These are phyloP conservation scores for Barbatosphaeria neglecta DNA, from an alignment of 495 filamentous ascomycete species.

Conservation along the genomic window DNA sequence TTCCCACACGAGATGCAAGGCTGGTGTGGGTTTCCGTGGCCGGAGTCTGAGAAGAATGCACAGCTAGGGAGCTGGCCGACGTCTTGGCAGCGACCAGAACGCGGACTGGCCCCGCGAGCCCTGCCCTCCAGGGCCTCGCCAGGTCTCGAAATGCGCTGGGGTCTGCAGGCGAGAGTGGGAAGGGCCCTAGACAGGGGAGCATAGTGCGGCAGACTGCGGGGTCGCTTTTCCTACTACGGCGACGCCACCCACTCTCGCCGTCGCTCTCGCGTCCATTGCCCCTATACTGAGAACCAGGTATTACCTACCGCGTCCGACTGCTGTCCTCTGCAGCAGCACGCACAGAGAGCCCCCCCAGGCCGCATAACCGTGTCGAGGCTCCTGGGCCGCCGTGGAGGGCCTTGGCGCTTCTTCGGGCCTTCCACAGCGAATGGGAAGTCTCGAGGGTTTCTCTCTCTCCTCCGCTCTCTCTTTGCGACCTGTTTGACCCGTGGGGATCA, in stretches of 20 bases:
- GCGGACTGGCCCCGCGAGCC: neutral
- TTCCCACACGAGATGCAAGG: neutral
- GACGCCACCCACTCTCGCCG: too few species aligned
- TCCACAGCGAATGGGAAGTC: conserved; percentile 7
- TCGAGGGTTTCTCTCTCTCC: conserved; percentile 3
- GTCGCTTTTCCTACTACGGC: too few species aligned
- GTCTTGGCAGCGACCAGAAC: neutral
- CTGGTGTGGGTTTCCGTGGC: conserved; percentile 1
- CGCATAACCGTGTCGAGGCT: conserved; percentile 7
- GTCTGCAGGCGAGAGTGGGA: conserved; percentile 20
- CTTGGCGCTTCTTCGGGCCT: conserved; percentile 7
- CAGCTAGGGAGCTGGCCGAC: neutral
- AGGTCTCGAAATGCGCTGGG: conserved; percentile 25
- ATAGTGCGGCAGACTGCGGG: too few species aligned
- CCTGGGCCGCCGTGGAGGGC: neutral
- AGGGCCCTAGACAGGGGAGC: conserved; percentile 11
- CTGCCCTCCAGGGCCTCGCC: conserved; percentile 3
- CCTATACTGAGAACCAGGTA: too few species aligned
- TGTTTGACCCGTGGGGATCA: conserved; percentile 16
- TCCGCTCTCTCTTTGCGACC: neutral
- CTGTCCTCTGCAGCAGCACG: conserved; percentile 1
- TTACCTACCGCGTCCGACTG: too few species aligned
- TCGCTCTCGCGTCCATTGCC: too few species aligned
- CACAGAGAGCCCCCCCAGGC: too few species aligned
- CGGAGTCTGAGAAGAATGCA: neutral